Evolutionary conservation across 2,329 filamentous ascomycete genomes (phyloP).

Genomic region (Microdochium trichocladiopsis): DNA sequence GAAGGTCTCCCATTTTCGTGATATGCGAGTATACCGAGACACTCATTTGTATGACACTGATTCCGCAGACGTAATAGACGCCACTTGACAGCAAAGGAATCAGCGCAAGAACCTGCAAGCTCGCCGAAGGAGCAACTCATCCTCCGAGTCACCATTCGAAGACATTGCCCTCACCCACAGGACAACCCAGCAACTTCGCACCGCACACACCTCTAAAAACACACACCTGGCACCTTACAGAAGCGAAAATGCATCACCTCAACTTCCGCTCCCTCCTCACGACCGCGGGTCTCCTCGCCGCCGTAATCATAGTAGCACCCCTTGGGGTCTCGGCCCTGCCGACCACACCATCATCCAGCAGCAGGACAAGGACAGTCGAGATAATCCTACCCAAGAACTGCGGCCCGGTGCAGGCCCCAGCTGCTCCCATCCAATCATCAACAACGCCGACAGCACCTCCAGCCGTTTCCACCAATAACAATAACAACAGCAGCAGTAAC

Average conservation of each 20-base stretch:
- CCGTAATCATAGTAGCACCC: neutral
- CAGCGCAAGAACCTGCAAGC: no score
- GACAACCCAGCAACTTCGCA: no score
- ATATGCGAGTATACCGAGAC: no score
- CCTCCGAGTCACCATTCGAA: no score
- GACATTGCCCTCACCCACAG: no score
- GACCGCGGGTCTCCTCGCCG: conserved; percentile 33
- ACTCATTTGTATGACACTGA: no score
- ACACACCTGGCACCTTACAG: conserved; percentile 13
- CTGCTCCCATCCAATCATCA: neutral
- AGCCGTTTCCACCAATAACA: neutral
- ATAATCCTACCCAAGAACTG: no score
- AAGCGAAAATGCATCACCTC: conserved; percentile 39
- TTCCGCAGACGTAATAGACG: no score
- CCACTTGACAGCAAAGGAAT: no score
- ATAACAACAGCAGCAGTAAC: neutral
- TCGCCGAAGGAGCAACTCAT: no score
- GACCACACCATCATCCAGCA: neutral
- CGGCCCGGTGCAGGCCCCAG: no score
- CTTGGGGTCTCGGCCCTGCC: neutral
- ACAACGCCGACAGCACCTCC: neutral
- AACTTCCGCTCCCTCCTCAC: conserved; percentile 38
- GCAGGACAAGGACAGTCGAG: neutral
- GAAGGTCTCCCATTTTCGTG: no score
- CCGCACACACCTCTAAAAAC: neutral